phyloP scores from a whole-genome alignment of 148 eudicot species.

The Vaccinium myrtillus region DNA sequence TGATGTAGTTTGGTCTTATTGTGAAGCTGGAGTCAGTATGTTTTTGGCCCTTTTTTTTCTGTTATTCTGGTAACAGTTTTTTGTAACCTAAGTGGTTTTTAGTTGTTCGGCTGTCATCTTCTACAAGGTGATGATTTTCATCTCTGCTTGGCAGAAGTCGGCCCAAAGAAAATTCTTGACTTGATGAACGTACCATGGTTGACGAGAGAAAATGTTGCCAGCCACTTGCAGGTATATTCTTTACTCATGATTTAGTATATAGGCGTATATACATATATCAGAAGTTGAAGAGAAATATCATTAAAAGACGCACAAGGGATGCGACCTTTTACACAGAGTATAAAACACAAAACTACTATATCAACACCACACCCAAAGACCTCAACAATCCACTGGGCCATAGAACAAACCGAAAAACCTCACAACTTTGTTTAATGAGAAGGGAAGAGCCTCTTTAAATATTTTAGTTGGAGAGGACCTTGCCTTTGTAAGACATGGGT shows the following conservation, averaged over 20 bases:
- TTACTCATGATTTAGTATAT: not conserved
- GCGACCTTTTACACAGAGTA: not conserved
- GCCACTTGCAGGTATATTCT: conserved; percentile 87
- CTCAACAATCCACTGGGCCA: not conserved
- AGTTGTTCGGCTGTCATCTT: conserved; percentile 16
- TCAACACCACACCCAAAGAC: not conserved
- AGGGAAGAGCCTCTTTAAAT: not conserved
- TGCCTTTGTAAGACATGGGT: not conserved
- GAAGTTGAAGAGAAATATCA: not conserved
- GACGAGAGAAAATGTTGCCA: conserved; percentile 96
- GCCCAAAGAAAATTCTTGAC: conserved; percentile 93
- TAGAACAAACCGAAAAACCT: not conserved
- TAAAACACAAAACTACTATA: not conserved
- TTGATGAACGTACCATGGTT: conserved; percentile 86
- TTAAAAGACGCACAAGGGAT: not conserved
- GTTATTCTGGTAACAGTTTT: not conserved
- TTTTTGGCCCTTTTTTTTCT: not conserved
- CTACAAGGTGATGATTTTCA: conserved; percentile 20
- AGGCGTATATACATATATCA: not conserved
- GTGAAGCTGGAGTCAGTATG: not conserved
- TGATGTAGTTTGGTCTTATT: not conserved
- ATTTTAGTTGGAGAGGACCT: not conserved
- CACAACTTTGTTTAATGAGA: not conserved
- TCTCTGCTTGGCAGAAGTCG: conserved; percentile 70
- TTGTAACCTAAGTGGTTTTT: conserved; percentile 11